These are phyloP conservation scores for Ambrosia hybrid DNA, from an alignment of 140 eudicot genomes.

Conservation along the genomic window DNA sequence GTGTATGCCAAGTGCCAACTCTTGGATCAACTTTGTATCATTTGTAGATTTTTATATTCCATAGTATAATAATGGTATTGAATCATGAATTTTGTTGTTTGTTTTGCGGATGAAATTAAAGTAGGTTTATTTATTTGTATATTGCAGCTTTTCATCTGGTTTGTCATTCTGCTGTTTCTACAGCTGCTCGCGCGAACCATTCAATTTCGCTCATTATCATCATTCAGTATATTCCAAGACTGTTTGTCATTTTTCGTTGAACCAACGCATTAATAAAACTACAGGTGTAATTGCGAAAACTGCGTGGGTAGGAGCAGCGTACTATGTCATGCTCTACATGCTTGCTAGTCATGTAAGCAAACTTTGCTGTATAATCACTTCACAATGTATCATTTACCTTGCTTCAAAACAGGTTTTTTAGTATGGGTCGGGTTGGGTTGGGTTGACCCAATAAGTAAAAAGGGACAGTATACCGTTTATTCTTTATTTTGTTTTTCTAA, in stretches of 20 bases:
- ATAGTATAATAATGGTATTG: no score
- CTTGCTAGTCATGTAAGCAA: conserved; percentile 84
- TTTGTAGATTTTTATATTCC: no score
- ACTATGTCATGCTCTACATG: conserved; percentile 69
- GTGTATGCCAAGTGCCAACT: no score
- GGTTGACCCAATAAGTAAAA: not conserved
- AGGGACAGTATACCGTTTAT: not conserved
- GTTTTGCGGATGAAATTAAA: no score
- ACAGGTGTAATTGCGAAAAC: conserved; percentile 80
- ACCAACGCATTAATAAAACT: conserved; percentile 59
- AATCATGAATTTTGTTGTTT: no score
- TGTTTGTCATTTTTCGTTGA: conserved; percentile 70
- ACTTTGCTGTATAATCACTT: conserved; percentile 8
- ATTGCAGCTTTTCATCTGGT: conserved; percentile 69
- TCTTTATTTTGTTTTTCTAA: conserved; percentile 16
- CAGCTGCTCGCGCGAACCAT: conserved; percentile 60
- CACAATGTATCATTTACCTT: no score
- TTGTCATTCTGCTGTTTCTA: conserved; percentile 42
- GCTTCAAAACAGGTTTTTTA: not conserved
- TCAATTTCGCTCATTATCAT: conserved; percentile 67
- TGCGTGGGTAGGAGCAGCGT: conserved; percentile 89
- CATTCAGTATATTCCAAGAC: conserved; percentile 75
- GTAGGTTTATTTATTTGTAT: not conserved
- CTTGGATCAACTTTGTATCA: no score
- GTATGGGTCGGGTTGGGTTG: not conserved